Evolutionary conservation across 345 rosid genomes (phyloP), one percentile per base, ranked within the genome.

Genomic region (Syzygium aqueum): DNA sequence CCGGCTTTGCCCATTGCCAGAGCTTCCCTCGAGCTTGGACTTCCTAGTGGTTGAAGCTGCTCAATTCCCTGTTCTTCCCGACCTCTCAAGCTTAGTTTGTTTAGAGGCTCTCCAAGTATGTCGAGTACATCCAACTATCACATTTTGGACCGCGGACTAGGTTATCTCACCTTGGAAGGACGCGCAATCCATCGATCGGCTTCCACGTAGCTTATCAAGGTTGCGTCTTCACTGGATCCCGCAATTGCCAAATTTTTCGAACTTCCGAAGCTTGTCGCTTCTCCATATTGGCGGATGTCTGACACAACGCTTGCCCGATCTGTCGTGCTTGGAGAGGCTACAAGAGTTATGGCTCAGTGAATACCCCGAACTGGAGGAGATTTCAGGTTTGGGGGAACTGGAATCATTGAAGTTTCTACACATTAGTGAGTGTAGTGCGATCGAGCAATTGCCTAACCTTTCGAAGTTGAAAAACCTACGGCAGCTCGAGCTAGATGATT

Each of bases 221-320:
- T 14, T 28, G 22, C 6, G 1, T 12, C 33, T 61, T 12, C 2
- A 7, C 9, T n/a, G 1, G 15, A 61, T 63, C 9, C 21, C 5
- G 0, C 8, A 28, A 14, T 28, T n/a, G 21, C 21, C 10, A 0
- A 0, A 14, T 12, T 13, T 14, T 28, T 63, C 10, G 2, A 0
- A 13, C 2, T 28, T 63, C 2, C 1, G 27, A 28, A 63, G 11
- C 77, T 30, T 28, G 77, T 15, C 43, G 22, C 0, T 30, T 28
- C 77, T 30, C 11, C n/a, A 8, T 63, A 28, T 28, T 9, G 2
- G 10, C 3, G 0, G 7, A 28, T 65, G 77, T 65, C 12, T 3
- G 6, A 65, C 0, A 5, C 3, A 1, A 16, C 0, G 3, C 27
- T 56, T 56, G 61, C 33, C 10, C 19, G 0, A 61, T n/a, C 1